These are phyloP conservation scores for Sordaria brevicollis DNA, from an alignment of 495 filamentous ascomycete species.

Conservation along the genomic window DNA sequence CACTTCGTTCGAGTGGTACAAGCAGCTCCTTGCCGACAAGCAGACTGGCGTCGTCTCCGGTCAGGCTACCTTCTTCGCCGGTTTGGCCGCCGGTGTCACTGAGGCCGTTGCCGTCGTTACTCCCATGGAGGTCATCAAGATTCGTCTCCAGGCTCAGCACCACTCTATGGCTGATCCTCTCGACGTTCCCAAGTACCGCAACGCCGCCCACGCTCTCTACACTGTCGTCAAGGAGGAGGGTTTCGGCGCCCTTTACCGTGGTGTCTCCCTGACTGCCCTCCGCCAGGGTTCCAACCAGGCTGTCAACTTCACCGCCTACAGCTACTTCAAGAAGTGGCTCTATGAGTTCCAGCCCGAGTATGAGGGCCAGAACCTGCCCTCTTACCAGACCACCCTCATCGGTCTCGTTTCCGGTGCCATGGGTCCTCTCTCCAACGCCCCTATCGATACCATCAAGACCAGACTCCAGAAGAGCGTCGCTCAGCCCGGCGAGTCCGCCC, in stretches of 20 bases:
- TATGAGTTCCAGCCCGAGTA: slow-evolving; percentile 58
- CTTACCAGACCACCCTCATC: slow-evolving; percentile 83
- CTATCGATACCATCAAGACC: slow-evolving; percentile 99
- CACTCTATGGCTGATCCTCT: slow-evolving; percentile 89
- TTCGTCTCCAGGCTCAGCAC: slow-evolving; percentile 92
- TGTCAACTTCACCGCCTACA: slow-evolving; percentile 98
- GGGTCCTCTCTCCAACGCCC: slow-evolving; percentile 90
- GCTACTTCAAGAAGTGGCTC: slow-evolving; percentile 74
- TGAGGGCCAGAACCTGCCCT: slow-evolving; percentile 51
- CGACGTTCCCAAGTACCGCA: slow-evolving; percentile 90
- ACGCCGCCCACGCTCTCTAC: slow-evolving; percentile 90
- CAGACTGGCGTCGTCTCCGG: slow-evolving; percentile 60
- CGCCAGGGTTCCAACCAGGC: slow-evolving; percentile 96
- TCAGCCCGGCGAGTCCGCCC: slow-evolving; percentile 66
- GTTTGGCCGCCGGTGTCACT: slow-evolving; percentile 84
- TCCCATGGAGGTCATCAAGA: slow-evolving; percentile 98
- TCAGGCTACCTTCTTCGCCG: slow-evolving; percentile 76
- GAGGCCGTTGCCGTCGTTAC: slow-evolving; percentile 94
- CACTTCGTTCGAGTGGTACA: slow-evolving; percentile 94
- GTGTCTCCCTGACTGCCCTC: slow-evolving; percentile 85
- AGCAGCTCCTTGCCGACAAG: slow-evolving; percentile 64
- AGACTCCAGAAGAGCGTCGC: slow-evolving; percentile 83
- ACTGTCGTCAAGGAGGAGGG: slow-evolving; percentile 90
- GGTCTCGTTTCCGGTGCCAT: slow-evolving; percentile 89
- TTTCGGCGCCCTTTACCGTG: slow-evolving; percentile 74